A percentile compares a stretch with the other conserved stretches of the same genome.
These are phyloP conservation scores for Onygenales sp. DNA, from an alignment of 2,329 filamentous ascomycete species.

Conservation along the genomic window DNA sequence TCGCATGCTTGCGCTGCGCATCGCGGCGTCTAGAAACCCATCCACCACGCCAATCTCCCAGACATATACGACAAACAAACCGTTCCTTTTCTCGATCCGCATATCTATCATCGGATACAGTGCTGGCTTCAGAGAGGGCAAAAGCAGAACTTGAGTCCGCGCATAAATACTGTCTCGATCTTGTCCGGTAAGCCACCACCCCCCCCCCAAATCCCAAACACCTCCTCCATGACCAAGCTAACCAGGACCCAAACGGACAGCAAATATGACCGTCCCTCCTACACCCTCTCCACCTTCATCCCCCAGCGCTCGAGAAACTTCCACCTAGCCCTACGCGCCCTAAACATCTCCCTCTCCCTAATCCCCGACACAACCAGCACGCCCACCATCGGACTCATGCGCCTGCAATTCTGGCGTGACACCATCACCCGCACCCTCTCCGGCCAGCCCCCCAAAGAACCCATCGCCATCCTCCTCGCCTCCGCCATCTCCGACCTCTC, in stretches of 20 bases:
- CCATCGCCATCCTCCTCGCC: conserved; percentile 75
- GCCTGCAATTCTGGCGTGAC: conserved; percentile 93
- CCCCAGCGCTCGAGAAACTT: conserved; percentile 65
- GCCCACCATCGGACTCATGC: conserved; percentile 75
- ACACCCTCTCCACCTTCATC: conserved; percentile 76
- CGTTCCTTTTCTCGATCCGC: conserved; percentile 19
- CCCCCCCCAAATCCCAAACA: background rate
- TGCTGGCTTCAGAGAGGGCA: conserved; percentile 18
- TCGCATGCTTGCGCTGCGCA: conserved; percentile 5
- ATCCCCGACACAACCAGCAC: conserved; percentile 86
- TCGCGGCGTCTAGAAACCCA: background rate
- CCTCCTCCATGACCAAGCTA: background rate
- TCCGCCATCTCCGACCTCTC: conserved; percentile 55
- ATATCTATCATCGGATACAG: conserved; percentile 4
- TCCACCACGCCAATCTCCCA: background rate
- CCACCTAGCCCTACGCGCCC: conserved; percentile 80
- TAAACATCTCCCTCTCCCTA: conserved; percentile 86
- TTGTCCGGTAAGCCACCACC: conserved; percentile 39
- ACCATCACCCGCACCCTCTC: conserved; percentile 68
- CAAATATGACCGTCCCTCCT: conserved; percentile 81
- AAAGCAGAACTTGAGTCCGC: conserved; percentile 45
- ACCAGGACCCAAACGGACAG: conserved; percentile 35
- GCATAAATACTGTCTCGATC: conserved; percentile 48
- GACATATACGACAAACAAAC: conserved; percentile 4
- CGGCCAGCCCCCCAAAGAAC: conserved; percentile 75